Evolutionary conservation across 345 rosid species (phyloP).

Genomic region (Eucalyptus sp.): DNA sequence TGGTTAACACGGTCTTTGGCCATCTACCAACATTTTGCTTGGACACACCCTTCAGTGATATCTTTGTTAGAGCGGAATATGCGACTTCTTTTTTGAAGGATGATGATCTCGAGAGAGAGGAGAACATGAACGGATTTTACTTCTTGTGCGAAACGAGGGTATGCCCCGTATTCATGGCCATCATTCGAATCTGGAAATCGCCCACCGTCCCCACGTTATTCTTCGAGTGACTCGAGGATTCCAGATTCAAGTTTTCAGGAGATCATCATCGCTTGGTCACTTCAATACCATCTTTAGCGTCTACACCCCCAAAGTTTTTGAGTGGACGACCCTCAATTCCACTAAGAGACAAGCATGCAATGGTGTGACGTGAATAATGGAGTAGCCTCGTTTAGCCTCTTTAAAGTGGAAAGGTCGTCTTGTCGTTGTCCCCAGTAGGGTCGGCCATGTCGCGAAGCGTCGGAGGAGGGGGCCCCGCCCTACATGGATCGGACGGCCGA

Average conservation of each 20-base stretch:
- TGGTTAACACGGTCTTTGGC: not conserved
- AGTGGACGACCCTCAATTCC: not conserved
- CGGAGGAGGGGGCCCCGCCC: not conserved
- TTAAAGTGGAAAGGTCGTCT: not conserved
- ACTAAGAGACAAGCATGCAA: not conserved
- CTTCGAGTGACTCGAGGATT: not conserved
- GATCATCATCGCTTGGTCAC: not conserved
- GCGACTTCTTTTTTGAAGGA: not conserved
- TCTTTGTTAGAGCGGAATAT: not conserved
- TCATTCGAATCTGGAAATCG: not conserved
- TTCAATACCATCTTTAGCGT: not conserved
- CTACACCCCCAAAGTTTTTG: not conserved
- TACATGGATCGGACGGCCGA: not conserved
- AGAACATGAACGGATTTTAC: not conserved
- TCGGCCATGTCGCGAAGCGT: not conserved
- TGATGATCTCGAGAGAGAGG: not conserved
- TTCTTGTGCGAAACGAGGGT: fast-evolving
- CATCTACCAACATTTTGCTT: not conserved
- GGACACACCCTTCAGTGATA: not conserved
- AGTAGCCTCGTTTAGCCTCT: not conserved
- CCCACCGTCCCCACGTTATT: not conserved
- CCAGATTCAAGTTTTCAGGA: not conserved
- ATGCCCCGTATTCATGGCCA: not conserved
- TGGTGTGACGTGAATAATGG: not conserved
- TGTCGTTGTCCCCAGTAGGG: not conserved